These are phyloP conservation scores for Epichloe sp. DNA, from an alignment of 2,329 filamentous ascomycete species.

Conservation along the genomic window DNA sequence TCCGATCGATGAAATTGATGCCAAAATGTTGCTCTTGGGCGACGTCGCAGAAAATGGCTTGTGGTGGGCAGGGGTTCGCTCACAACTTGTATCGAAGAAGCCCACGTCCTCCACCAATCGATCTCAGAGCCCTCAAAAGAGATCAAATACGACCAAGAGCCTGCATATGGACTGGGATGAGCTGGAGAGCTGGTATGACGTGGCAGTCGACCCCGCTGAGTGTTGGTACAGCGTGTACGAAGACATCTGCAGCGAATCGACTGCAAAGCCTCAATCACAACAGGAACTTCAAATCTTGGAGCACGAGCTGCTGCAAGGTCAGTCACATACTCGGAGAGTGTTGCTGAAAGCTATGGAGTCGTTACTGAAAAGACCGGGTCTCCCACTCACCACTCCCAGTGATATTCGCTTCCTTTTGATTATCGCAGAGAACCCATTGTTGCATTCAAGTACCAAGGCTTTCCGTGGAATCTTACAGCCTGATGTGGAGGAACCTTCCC, in stretches of 20 bases:
- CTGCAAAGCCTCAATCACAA: conserved; percentile 21
- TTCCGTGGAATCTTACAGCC: conserved; percentile 29
- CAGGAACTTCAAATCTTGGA: conserved; percentile 32
- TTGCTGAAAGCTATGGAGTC: conserved; percentile 69
- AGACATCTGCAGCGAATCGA: conserved; percentile 24
- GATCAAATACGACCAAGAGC: background rate
- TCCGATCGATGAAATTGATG: conserved; percentile 44
- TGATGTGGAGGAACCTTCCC: conserved; percentile 7
- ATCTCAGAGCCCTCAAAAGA: conserved; percentile 2
- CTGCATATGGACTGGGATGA: conserved; percentile 65
- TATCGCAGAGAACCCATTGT: conserved; percentile 63
- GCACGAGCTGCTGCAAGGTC: conserved; percentile 37
- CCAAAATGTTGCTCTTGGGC: conserved; percentile 60
- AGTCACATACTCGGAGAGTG: conserved; percentile 54
- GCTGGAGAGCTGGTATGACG: conserved; percentile 60
- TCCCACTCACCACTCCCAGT: conserved; percentile 51
- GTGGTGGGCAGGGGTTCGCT: conserved; percentile 59
- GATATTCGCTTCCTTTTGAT: conserved; percentile 70
- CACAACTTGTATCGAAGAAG: background rate
- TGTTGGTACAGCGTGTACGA: conserved; percentile 51
- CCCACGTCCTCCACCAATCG: background rate
- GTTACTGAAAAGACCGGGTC: conserved; percentile 66
- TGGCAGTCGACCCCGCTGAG: conserved; percentile 53
- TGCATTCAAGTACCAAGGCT: conserved; percentile 35
- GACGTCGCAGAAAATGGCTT: conserved; percentile 69